phyloP scores from a whole-genome alignment of 768 basidiomycete genomes.

The Russula abietina region DNA sequence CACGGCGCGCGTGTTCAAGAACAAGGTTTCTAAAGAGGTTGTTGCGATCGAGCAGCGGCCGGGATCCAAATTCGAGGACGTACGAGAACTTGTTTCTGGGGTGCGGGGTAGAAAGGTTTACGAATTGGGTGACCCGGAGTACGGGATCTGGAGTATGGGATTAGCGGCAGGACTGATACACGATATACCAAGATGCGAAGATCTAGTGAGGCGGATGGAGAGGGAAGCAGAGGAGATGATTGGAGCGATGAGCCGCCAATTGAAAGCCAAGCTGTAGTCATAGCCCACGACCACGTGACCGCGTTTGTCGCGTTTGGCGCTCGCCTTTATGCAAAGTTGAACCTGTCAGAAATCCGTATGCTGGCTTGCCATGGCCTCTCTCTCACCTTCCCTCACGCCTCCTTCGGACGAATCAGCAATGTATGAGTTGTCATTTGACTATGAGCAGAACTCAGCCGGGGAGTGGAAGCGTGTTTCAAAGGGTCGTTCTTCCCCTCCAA shows the following conservation, averaged over 20 bases:
- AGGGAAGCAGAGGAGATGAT: conserved; percentile 68
- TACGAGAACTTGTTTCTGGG: conserved; percentile 72
- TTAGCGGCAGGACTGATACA: conserved; percentile 65
- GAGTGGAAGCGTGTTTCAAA: conserved; percentile 53
- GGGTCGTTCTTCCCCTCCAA: conserved; percentile 42
- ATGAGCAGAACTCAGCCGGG: conserved; percentile 49
- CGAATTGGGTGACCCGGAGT: conserved; percentile 77
- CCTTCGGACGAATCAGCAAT: conserved; percentile 55
- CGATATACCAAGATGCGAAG: conserved; percentile 79
- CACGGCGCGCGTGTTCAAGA: conserved; percentile 83
- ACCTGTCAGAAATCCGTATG: not conserved
- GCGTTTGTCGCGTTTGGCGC: conserved; percentile 5
- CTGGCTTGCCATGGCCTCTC: not conserved
- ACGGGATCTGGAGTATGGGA: conserved; percentile 80
- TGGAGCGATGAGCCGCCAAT: conserved; percentile 25
- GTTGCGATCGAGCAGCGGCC: conserved; percentile 75
- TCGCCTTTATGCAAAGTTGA: conserved; percentile 9
- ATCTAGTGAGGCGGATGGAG: conserved; percentile 62
- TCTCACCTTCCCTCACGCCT: conserved; percentile 25
- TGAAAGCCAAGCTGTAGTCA: conserved; percentile 29
- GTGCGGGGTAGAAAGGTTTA: conserved; percentile 67
- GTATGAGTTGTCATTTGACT: conserved; percentile 64
- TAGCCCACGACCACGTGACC: conserved; percentile 18
- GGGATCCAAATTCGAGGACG: conserved; percentile 82
- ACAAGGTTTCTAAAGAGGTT: conserved; percentile 76